These are phyloP conservation scores for Nyctanthes arbortristis DNA, from an alignment of 257 asterid genomes.

Conservation along the genomic window DNA sequence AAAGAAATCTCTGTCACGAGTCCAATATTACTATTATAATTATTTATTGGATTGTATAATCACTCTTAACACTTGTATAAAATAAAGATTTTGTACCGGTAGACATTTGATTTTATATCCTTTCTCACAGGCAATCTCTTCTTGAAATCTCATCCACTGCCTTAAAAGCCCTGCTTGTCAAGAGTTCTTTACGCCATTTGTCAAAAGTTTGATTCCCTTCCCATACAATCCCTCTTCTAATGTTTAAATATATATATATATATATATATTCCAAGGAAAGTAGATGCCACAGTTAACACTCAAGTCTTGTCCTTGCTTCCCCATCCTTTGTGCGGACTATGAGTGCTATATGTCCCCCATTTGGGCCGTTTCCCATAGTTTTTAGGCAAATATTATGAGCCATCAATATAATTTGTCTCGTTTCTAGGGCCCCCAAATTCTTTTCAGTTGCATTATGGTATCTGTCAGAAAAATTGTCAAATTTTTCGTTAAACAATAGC, in stretches of 20 bases:
- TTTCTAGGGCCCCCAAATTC: neutral
- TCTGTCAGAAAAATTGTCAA: neutral
- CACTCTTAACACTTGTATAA: too few relatives aligned
- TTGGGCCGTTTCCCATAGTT: neutral
- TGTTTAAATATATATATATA: too few relatives aligned
- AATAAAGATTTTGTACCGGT: too few relatives aligned
- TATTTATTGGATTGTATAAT: too few relatives aligned
- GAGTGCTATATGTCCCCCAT: conserved; percentile 1
- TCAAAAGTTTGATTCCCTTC: too few relatives aligned
- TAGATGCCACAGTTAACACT: conserved; percentile 18
- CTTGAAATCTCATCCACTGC: neutral
- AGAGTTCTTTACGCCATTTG: too few relatives aligned
- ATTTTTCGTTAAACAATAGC: neutral
- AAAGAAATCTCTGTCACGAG: too few relatives aligned
- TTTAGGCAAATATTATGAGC: neutral
- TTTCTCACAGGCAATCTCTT: too few relatives aligned
- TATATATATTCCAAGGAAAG: conserved; percentile 33
- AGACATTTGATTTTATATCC: too few relatives aligned
- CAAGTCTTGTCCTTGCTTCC: conserved; percentile 5
- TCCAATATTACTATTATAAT: too few relatives aligned
- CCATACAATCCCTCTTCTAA: too few relatives aligned
- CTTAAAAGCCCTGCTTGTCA: neutral
- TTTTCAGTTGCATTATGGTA: neutral
- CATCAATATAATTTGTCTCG: neutral
- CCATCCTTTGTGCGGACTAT: conserved; percentile 15